Percentiles rank a stretch among this genome's conserved stretches.
Evolutionary conservation across 73 alveolate species (phyloP).

Genomic region (Paramecium biaurelia): DNA sequence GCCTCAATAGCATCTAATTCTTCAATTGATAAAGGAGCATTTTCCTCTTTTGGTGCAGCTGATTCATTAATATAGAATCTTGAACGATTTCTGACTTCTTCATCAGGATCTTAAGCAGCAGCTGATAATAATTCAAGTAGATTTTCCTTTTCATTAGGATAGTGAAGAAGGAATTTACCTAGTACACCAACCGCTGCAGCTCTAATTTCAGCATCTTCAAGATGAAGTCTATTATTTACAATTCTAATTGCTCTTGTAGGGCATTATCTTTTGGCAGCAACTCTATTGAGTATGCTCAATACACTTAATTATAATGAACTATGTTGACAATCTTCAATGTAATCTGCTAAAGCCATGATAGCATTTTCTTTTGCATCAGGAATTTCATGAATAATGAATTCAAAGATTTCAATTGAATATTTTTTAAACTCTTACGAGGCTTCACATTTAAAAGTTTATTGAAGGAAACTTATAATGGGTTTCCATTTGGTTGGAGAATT

Average conservation of each 20-base stretch:
- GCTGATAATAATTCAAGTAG: background rate
- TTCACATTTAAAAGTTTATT: constrained; percentile 38
- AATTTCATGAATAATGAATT: constrained; percentile 44
- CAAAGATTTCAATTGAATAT: constrained; percentile 45
- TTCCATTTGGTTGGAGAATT: constrained; percentile 51
- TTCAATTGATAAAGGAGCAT: background rate
- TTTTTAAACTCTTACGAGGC: constrained; percentile 49
- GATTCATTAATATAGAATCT: background rate
- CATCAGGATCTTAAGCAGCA: constrained; percentile 64
- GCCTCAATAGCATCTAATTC: constrained; percentile 55
- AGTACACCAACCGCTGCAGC: constrained; percentile 66
- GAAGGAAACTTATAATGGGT: constrained; percentile 27
- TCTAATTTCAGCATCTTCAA: constrained; percentile 61
- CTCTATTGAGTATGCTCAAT: constrained; percentile 42
- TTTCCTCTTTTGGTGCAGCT: constrained; percentile 35
- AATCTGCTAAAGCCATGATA: constrained; percentile 52
- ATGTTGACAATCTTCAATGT: constrained; percentile 58
- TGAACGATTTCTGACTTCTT: constrained; percentile 63
- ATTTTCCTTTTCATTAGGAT: constrained; percentile 4
- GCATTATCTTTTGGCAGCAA: constrained; percentile 23
- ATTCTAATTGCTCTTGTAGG: constrained; percentile 56
- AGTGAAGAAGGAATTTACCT: constrained; percentile 18
- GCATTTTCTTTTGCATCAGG: constrained; percentile 64
- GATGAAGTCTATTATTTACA: constrained; percentile 61
- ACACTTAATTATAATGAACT: constrained; percentile 6